These are phyloP conservation scores for Salicornia ramosissima DNA, from an alignment of 148 eudicot genomes.

Conservation along the genomic window DNA sequence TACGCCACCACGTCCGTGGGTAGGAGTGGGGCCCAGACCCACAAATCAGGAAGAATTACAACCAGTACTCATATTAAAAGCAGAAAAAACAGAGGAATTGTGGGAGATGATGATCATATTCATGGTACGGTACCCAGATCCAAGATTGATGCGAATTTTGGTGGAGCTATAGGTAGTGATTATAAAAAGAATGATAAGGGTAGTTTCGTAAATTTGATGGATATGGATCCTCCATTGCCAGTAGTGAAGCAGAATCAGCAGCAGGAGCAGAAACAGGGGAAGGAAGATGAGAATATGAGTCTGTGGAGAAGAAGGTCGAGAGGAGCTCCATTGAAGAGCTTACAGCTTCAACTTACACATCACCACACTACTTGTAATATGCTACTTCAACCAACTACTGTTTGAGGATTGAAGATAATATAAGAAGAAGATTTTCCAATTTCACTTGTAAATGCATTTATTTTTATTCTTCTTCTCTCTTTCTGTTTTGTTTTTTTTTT, in stretches of 20 bases:
- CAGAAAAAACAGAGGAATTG: neutral
- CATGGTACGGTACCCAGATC: conserved; percentile 15
- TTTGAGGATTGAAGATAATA: too few relatives aligned
- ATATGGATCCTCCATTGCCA: conserved; percentile 79
- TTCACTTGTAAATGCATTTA: conserved; percentile 7
- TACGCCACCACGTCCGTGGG: conserved; percentile 2
- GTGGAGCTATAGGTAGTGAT: neutral
- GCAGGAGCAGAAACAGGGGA: conserved; percentile 10
- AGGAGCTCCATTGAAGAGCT: conserved; percentile 38
- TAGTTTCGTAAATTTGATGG: conserved; percentile 34
- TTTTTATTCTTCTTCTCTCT: neutral
- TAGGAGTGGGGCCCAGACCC: conserved; percentile 16
- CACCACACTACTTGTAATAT: conserved; percentile 16
- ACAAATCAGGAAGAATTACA: conserved; percentile 12
- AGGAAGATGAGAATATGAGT: conserved; percentile 18
- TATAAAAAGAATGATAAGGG: neutral
- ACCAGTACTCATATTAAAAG: neutral
- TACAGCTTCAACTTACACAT: conserved; percentile 44
- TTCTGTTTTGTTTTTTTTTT: neutral
- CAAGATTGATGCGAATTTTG: conserved; percentile 4
- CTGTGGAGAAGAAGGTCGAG: conserved; percentile 70
- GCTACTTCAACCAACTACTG: conserved; percentile 29
- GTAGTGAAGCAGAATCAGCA: conserved; percentile 42
- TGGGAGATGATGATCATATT: neutral
- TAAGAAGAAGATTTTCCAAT: neutral